Percentiles rank a stretch among this genome's conserved stretches.
phyloP scores from a whole-genome alignment of 2,329 filamentous ascomycete genomes.

The Cladosporium sp. region DNA sequence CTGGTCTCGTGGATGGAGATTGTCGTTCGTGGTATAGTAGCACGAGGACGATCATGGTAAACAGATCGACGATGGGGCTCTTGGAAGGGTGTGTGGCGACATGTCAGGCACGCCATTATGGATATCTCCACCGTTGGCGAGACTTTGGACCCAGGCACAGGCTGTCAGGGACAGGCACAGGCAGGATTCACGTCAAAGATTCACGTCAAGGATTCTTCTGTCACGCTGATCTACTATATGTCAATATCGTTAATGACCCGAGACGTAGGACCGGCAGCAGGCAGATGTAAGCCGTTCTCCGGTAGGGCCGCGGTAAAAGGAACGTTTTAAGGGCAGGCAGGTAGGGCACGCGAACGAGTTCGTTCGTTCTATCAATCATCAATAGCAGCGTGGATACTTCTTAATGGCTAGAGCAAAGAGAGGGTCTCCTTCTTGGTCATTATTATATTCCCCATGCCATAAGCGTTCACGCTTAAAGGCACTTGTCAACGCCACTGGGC shows the following conservation, averaged over 20 bases:
- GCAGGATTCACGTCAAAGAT: slow-evolving; percentile 8
- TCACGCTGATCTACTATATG: background rate
- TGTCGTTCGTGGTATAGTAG: no score
- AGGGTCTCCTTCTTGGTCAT: no score
- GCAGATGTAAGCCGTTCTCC: background rate
- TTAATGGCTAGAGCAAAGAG: no score
- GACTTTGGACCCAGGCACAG: no score
- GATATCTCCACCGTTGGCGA: no score
- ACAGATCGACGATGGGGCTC: background rate
- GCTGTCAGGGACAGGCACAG: background rate
- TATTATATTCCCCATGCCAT: slow-evolving; percentile 3
- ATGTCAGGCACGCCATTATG: no score
- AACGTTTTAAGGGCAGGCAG: background rate
- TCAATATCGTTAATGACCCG: background rate
- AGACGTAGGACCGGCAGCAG: no score
- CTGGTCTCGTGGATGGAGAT: no score
- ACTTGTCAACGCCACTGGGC: background rate
- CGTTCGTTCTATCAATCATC: no score
- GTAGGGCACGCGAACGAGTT: no score
- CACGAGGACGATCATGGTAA: background rate
- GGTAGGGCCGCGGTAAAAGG: background rate
- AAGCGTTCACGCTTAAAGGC: slow-evolving; percentile 8
- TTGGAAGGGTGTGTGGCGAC: background rate
- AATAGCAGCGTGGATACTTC: no score
- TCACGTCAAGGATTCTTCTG: no score